Base-by-base conservation (phyloP, 352 stramenopile species). In the Globisporangium echinulatum region DNA sequence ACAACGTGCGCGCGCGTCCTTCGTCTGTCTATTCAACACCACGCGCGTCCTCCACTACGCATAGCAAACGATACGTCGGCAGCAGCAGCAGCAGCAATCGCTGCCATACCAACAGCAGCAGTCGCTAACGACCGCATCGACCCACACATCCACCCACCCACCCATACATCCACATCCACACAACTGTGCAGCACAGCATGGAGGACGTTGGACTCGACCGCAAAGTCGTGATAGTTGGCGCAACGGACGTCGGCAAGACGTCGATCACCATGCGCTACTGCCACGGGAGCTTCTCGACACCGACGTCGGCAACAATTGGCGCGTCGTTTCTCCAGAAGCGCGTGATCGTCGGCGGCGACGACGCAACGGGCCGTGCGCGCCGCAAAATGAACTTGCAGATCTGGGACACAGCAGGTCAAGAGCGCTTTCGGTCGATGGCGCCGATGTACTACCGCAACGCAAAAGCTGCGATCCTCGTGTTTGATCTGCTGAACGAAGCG, bases 381-480 rank as follows among this genome's bases (percentile, higher is more conserved):
- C 71, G 84, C 59, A 92, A 94, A 67, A 82, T 95, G 74, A 93
- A 82, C 64, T 73, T 95, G 52, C 86, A 95, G 71, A 93, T 95
- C 33, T 95, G 86, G 86, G 86, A 95, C 74, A 89, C 79, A 15
- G 79, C 79, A 15, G 79, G 79, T 7, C 79, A 89, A 62, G 79
- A 89, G 62, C 74, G 86, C 17, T 95, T 95, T 63, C 79, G 85
- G 17, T 92, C 82, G 48, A 95, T 95, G 86, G 85, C 85, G 49
- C 85, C 87, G 10, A 94, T 96, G 85, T 96, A 96, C 68, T 96
- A 96, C 67, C 83, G 87, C 48, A 92, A 96, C 60, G 85, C 87
- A 38, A 91, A 91, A 60, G 87, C 87, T 4, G 87, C 87, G 38
- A 93, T 96, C 54, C 66, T 96, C 47, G 87, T 96, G 0, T 92